Evolutionary conservation across 1,139 yeast genomes (phyloP), one percentile per base, ranked within the genome.

Genomic region (Candida buenavistaensis): DNA sequence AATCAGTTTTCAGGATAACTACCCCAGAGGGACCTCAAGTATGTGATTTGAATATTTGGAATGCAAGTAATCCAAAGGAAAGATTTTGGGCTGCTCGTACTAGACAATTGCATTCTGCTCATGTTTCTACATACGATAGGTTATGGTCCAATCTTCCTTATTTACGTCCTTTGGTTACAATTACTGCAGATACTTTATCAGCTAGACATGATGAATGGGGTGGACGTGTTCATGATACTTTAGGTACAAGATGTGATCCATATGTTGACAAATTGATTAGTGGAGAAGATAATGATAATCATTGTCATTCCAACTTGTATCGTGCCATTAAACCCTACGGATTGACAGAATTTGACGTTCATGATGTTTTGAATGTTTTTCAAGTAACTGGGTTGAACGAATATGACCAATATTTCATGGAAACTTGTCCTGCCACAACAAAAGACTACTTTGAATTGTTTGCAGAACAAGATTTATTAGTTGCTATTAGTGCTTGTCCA

Each of bases 1-100:
- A 75, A 11, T 64, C 73, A 20, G 69, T 80, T 17, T 77, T 81
- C 43, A 61, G 86, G 23, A 62, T 80, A 35, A 75, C 77, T 5
- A 76, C 84, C 0, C 82, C 84, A 2, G 79, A 80, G 44, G 86
- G 86, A 2, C 82, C 86, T 1, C 86, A 80, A 52, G 86, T 80
- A 4, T 80, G 84, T 47, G 86, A 80, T 48, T 68, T 80, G 54
- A 80, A 80, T 55, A 71, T 78, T 33, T 80, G 85, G 86, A 75
- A 72, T 48, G 60, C 61, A 27, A 67, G 75, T 45, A 78, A 79
- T 50, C 83, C 81, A 12, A 60, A 83, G 40, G 86, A 80, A 50
- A 58, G 81, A 41, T 68, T 80, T 51, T 80, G 86, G 86, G 86
- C 86, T 8, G 73, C 84, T 6, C 64, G 86, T 49, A 78, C 84